A percentile compares a stretch with the other conserved stretches of the same genome.
Conservation (phyloP, 306 rosid species). For the Acacia crassicarpa region DNA sequence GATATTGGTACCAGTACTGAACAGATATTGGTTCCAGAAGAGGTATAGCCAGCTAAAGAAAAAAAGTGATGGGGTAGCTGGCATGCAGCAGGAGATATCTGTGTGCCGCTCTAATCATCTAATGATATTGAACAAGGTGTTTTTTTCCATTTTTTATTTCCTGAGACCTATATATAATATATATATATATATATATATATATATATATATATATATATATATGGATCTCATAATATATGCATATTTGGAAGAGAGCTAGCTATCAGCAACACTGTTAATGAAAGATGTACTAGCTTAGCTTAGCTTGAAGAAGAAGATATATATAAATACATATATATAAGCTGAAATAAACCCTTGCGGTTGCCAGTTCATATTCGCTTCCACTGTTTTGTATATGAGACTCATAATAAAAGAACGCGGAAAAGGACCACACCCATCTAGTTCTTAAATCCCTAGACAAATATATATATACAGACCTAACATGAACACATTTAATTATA, state of each 20-base stretch:
- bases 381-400: slow-evolving; percentile 1
- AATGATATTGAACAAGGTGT: background rate
- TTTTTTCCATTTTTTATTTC: background rate
- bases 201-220: background rate
- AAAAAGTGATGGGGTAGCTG: background rate
- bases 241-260: background rate
- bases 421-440: slow-evolving; percentile 3
- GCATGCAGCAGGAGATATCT: background rate
- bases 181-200: too few species aligned
- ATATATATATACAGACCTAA: background rate
- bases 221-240: background rate
- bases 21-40: background rate
- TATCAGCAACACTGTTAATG: background rate
- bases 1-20: background rate
- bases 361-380: background rate
- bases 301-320: background rate
- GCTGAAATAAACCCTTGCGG: background rate
- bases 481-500: background rate
- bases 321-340: background rate
- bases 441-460: slow-evolving; percentile 4
- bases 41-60: background rate
- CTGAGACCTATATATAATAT: too few species aligned
- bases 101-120: background rate
- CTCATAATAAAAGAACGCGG: slow-evolving; percentile 4
- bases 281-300: background rate